Evolutionary conservation across 805 yeast species (phyloP), one percentile per base, ranked within the genome.

Genomic region (Blastobotrys robertii): DNA sequence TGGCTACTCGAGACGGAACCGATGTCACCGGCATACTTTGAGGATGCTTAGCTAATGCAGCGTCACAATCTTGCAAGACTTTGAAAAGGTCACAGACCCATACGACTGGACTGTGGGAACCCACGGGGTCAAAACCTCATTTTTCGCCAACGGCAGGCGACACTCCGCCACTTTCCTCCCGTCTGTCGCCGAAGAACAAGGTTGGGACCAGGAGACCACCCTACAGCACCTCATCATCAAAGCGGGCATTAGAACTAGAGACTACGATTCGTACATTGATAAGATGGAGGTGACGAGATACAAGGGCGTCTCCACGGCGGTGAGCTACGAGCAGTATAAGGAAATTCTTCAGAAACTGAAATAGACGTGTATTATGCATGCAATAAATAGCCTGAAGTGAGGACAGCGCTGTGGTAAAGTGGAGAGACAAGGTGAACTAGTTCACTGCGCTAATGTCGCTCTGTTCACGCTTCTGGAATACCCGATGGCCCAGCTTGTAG

Each of bases 81-180:
- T 82, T 48, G 76, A 70, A 43, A 59, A 64, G 4, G 75, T 72
- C 2, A 50, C 55, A 0, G 76, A 74, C 46, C 71, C 79, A 0
- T 60, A 68, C 39, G 83, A 84, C 54, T 92, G 97, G 97, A 69
- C 62, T 6, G 58, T 90, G 38, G 97, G 98, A 0, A 57, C 55
- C 10, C 92, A 92, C 59, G 98, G 98, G 0, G 73, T 92, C 13
- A 70, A 77, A 43, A 72, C 87, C 4, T 58, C 64, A 12, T 76
- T 85, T 51, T 56, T 56, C 8, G 53, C 64, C 14, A 51, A 57
- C 6, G 70, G 72, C 1, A 55, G 63, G 3, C 46, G 56, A 0
- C 70, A 67, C 43, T 74, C 81, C 39, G 86, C 97, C 0, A 92
- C 97, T 0, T 92, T 86, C 52, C 63, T 92, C 34, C 98, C 98